Base-by-base conservation (phyloP, 164 flowering plant genomes). In the Paratinospora sagittata region DNA sequence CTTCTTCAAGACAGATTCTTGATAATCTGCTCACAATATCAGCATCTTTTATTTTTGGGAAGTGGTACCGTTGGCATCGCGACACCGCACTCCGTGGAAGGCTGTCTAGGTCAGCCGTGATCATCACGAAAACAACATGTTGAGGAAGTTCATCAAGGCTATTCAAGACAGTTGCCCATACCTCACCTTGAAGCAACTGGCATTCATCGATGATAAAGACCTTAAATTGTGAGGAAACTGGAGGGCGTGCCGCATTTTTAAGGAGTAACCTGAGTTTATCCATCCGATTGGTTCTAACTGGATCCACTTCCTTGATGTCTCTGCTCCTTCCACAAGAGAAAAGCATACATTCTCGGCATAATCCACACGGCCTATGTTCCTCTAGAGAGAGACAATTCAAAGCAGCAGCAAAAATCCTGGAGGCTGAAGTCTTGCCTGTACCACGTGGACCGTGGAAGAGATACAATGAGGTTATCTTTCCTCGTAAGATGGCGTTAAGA, bases 371-470 rank as follows among this genome's bases (percentile, higher is more conserved):
- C 77, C 77, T 88, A 12, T 74, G 78, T 60, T 79, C 83, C 66
- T 84, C 85, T 24, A 67, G 70, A 17, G 90, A 84, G 30, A 86
- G 84, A 71, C 98, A 95, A 79, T 95, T 92, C 72, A 95, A 81
- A 45, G 98, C 93, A 36, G 93, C 91, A 8, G 98, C 97, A 82
- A 95, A 92, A 36, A 95, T 84, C 79, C 88, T 83, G 8, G 98
- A 73, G 3, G 90, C 84, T 41, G 93, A 89, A 27, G 97, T 92
- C 76, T 92, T 95, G 3, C 98, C 98, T 1, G 98, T 90, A 39
- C 98, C 98, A 45, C 88, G 97, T 19, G 97, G 94, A 61, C 97
- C 98, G 78, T 92, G 85, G 61, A 95, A 95, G 21, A 95, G 85
- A 81, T 92, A 95, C 9, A 92, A 72, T 2, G 91, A 78, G 19